Evolutionary conservation across 2,329 filamentous ascomycete species (phyloP), one percentile per base, ranked within the genome.

Genomic region (Colletotrichum destructivum): DNA sequence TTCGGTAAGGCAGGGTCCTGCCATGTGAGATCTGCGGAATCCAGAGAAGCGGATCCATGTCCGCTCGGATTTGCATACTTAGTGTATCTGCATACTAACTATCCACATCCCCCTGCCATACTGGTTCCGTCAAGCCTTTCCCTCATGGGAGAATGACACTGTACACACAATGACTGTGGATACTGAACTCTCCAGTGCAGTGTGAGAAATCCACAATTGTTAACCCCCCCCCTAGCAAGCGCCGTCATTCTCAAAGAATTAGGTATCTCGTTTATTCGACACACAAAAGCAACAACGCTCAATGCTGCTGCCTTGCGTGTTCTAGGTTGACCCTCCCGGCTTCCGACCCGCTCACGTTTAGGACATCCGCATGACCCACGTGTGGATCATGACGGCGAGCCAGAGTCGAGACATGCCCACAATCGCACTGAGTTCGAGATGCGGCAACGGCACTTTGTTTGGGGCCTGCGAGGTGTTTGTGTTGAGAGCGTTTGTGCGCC

Each of bases 21-120:
- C 68, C 64, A 62, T 57, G 55, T 72, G 71, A 72, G 71, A 73
- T 72, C 71, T 68, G 59, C 71, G 69, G 69, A 73, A 72, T 65
- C 63, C 71, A 72, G 64, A 65, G 69, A 72, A 72, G 56, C 59
- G 69, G 64, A 44, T 60, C 60, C 69, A 54, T 60, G 57, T 51
- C 64, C 35, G 21, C 56, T 60, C 54, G 57, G 31, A 66, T 72
- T 65, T 61, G 55, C 70, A 31, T 9, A 31, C 31, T 9, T 31
- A 31, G 31, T 31, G 31, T 31, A 9, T 31, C 31, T 31, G 31
- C 8, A 31, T 31, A 31, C 31, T 31, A 31, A 31, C 31, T 9
- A 31, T 65, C 52, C 54, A 42, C 47, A 40, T 54, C 56, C 49
- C 69, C 66, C 65, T 72, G 65, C 47, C 54, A 31, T 31, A 6